phyloP scores from a whole-genome alignment of 2,329 filamentous ascomycete genomes.

The Lasiodiplodia gonubiensis region DNA sequence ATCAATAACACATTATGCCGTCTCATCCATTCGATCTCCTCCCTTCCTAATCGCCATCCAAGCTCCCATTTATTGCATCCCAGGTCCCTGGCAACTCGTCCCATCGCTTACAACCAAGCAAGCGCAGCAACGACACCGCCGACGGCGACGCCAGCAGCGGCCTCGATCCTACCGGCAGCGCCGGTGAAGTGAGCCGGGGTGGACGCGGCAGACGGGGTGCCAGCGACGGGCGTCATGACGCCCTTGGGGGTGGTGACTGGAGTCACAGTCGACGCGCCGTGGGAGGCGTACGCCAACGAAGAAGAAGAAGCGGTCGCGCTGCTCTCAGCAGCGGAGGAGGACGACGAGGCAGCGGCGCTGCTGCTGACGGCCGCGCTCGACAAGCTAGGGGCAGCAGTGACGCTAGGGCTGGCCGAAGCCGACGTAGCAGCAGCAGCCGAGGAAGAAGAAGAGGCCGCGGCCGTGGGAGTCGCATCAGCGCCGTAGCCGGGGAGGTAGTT shows the following conservation, averaged over 20 bases:
- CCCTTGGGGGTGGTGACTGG: constrained; percentile 1
- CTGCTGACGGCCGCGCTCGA: constrained; percentile 23
- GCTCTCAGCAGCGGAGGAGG: neutral
- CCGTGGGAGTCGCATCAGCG: constrained; percentile 13
- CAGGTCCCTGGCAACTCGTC: too few species aligned
- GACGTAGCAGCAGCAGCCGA: constrained; percentile 21
- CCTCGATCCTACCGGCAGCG: constrained; percentile 30
- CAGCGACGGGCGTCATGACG: neutral
- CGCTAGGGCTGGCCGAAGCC: constrained; percentile 21
- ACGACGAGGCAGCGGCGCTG: constrained; percentile 25
- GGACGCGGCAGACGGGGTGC: constrained; percentile 4
- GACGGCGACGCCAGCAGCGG: constrained; percentile 26
- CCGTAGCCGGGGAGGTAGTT: constrained; percentile 52
- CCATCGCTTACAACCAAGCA: constrained; percentile 33
- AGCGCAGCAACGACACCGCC: constrained; percentile 32
- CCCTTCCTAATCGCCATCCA: neutral
- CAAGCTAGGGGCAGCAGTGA: constrained; percentile 22
- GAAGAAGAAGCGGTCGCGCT: neutral
- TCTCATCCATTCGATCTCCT: neutral
- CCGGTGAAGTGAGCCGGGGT: constrained; percentile 30
- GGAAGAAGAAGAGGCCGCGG: constrained; percentile 16
- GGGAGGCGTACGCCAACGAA: neutral
- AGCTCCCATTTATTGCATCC: neutral
- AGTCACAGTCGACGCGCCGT: neutral
- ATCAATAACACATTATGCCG: constrained; percentile 10